These are phyloP conservation scores for Calocybe gangraenosa DNA, from an alignment of 768 basidiomycete species.

Conservation along the genomic window DNA sequence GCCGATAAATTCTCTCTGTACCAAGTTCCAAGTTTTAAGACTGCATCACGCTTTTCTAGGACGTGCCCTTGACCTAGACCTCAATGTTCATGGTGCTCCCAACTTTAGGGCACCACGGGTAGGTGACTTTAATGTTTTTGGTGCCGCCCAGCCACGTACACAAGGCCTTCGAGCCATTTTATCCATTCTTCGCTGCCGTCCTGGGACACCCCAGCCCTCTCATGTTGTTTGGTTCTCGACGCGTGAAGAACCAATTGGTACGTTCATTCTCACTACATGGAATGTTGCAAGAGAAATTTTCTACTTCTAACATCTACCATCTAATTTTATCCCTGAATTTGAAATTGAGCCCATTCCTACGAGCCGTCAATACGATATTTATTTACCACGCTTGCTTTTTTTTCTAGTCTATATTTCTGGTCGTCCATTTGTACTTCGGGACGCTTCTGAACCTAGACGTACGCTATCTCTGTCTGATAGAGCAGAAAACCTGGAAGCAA, in stretches of 20 bases:
- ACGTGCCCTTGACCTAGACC: constrained; percentile 84
- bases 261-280: constrained; percentile 20
- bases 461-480: constrained; percentile 83
- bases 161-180: constrained; percentile 89
- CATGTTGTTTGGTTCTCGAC: constrained; percentile 96
- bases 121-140: constrained; percentile 85
- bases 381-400: constrained; percentile 10
- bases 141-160: constrained; percentile 91
- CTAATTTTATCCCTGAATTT: too few relatives aligned
- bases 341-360: too few relatives aligned
- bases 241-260: constrained; percentile 91
- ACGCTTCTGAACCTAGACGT: constrained; percentile 77
- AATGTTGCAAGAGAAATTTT: not conserved
- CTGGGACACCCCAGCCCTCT: constrained; percentile 55
- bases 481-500: constrained; percentile 92
- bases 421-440: constrained; percentile 88
- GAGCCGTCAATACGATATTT: constrained; percentile 1
- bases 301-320: not conserved
- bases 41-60: constrained; percentile 36
- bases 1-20: constrained; percentile 2
- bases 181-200: constrained; percentile 74
- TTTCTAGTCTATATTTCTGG: constrained; percentile 78
- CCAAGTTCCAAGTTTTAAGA: constrained; percentile 4
- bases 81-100: constrained; percentile 91
- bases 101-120: constrained; percentile 87